Evolutionary conservation across 2,329 filamentous ascomycete species (phyloP).

Genomic region (Ampelomyces quisqualis): DNA sequence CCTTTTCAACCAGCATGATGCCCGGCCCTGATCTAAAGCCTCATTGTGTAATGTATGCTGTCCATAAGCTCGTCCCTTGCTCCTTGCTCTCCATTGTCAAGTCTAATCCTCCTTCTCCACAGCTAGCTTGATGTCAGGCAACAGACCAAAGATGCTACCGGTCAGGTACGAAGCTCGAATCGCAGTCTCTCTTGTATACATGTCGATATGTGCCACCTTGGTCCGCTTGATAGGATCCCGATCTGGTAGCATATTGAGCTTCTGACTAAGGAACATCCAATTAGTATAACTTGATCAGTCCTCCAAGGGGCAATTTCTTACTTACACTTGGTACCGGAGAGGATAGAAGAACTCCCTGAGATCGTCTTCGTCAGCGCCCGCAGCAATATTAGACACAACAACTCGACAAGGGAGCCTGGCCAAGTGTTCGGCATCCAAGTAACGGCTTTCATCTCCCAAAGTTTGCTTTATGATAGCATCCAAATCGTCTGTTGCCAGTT

Average conservation of each 20-base stretch:
- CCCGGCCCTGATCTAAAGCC: too few relatives aligned
- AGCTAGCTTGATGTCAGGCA: constrained; percentile 14
- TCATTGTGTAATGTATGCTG: too few relatives aligned
- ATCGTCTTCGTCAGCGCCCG: constrained; percentile 19
- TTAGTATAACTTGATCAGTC: not conserved
- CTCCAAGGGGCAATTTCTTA: not conserved
- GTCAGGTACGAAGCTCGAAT: constrained; percentile 13
- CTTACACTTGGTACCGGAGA: constrained; percentile 22
- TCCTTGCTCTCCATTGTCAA: not conserved
- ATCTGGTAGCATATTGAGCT: constrained; percentile 17
- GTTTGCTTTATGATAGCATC: constrained; percentile 10
- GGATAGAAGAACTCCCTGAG: constrained; percentile 16
- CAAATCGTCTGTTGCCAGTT: constrained; percentile 10
- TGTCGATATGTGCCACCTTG: constrained; percentile 24
- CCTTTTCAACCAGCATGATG: too few relatives aligned
- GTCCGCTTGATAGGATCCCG: constrained; percentile 25
- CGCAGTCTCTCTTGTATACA: constrained; percentile 18
- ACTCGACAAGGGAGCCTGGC: constrained; percentile 14
- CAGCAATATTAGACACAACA: constrained; percentile 32
- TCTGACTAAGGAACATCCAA: constrained; percentile 9
- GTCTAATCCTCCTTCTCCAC: constrained; percentile 1
- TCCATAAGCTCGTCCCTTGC: too few relatives aligned
- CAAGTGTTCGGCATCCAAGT: constrained; percentile 11
- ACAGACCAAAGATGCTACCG: constrained; percentile 23
- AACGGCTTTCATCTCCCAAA: constrained; percentile 12